Conservation (phyloP, 192 early-diverging fungal species). For the Allomyces javanicus region DNA sequence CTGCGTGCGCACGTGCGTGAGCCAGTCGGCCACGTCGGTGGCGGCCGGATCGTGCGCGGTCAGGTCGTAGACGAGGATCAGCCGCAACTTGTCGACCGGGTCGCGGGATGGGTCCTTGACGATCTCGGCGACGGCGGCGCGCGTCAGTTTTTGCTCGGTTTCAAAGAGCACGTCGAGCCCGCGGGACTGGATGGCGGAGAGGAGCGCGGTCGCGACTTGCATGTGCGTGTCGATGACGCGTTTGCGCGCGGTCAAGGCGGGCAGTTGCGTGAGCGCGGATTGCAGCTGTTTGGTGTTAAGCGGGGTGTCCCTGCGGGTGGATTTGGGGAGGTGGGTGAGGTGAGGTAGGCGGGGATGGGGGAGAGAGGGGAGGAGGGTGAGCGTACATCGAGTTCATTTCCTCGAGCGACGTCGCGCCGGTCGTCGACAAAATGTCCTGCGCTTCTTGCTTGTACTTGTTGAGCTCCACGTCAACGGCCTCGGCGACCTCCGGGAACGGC, state of each 20-base stretch:
- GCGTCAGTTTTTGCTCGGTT: slow-evolving; percentile 68
- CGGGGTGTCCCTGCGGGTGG: slow-evolving; percentile 38
- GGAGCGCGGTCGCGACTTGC: slow-evolving; percentile 80
- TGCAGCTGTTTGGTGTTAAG: slow-evolving; percentile 73
- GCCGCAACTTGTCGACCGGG: slow-evolving; percentile 70
- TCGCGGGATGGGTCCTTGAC: slow-evolving; percentile 63
- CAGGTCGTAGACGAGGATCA: slow-evolving; percentile 76
- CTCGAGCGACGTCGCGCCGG: slow-evolving; percentile 62
- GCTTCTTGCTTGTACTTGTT: slow-evolving; percentile 91
- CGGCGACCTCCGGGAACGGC: slow-evolving; percentile 94
- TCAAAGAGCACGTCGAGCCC: slow-evolving; percentile 88
- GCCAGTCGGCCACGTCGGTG: neutral
- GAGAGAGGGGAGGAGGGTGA: neutral
- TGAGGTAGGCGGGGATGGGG: neutral
- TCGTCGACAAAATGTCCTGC: slow-evolving; percentile 68
- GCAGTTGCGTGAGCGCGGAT: slow-evolving; percentile 75
- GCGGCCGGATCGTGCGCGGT: slow-evolving; percentile 17
- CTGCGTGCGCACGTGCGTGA: too few species aligned
- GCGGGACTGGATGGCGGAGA: slow-evolving; percentile 75
- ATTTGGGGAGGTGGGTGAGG: neutral
- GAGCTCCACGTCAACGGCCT: slow-evolving; percentile 81
- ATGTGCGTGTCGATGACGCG: slow-evolving; percentile 93
- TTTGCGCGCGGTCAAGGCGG: slow-evolving; percentile 87
- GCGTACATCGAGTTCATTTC: slow-evolving; percentile 51
- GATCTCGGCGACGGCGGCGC: slow-evolving; percentile 54